Evolutionary conservation across 768 basidiomycete species (phyloP).

Genomic region (Cubamyces sp.): DNA sequence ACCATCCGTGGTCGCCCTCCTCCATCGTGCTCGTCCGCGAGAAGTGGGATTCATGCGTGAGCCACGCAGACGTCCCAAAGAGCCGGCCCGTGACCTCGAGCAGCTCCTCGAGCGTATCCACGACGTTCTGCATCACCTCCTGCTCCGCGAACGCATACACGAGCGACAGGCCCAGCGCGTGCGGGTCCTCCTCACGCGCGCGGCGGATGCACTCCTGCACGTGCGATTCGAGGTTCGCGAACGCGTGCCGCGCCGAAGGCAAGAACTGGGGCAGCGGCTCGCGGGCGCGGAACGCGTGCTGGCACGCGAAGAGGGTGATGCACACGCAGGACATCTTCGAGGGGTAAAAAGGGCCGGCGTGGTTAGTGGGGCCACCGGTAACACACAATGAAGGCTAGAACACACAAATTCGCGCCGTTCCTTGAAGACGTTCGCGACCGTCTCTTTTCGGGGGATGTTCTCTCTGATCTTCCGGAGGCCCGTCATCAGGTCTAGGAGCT

Average conservation of each 20-base stretch:
- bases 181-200: conserved; percentile 34
- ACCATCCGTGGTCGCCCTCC: conserved; percentile 36
- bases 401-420: conserved; percentile 49
- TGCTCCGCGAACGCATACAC: conserved; percentile 50
- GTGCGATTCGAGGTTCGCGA: conserved; percentile 38
- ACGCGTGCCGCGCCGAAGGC: conserved; percentile 48
- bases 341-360: background rate
- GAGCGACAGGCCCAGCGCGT: conserved; percentile 41
- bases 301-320: conserved; percentile 51
- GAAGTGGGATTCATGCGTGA: conserved; percentile 33
- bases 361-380: background rate
- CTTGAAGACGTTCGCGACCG: conserved; percentile 41
- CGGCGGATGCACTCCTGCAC: conserved; percentile 40
- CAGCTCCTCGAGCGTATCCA: conserved; percentile 47
- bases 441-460: conserved; percentile 49
- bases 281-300: conserved; percentile 50
- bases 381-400: background rate
- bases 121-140: conserved; percentile 45
- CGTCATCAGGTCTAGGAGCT: conserved; percentile 46
- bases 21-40: conserved; percentile 29
- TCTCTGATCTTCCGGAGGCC: conserved; percentile 52
- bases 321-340: conserved; percentile 49
- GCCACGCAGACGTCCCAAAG: conserved; percentile 51
- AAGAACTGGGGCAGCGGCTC: conserved; percentile 55
- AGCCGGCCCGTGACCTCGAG: conserved; percentile 44